Base-by-base conservation (phyloP, 1,139 yeast genomes). In the Geotrichum citri-aurantii region DNA sequence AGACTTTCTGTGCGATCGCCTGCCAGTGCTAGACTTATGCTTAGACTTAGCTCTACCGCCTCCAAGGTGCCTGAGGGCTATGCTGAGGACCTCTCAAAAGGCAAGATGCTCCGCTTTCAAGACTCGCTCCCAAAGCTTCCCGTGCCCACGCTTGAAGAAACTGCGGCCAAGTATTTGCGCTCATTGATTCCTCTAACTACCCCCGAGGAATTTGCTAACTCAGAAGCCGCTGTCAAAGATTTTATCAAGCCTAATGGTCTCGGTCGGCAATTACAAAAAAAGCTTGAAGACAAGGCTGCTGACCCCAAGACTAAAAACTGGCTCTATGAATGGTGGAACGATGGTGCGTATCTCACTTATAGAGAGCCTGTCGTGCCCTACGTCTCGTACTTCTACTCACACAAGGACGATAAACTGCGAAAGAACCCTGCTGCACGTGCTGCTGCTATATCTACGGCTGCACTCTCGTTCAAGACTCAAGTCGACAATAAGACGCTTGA, bases 251-350 rank as follows among this genome's bases (percentile, higher is more conserved):
- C 82, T 6, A 83, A 83, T 47, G 88, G 90, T 17, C 77, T 77
- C 59, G 96, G 95, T 49, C 83, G 82, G 53, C 74, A 74, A 46
- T 80, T 93, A 64, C 98, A 93, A 71, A 65, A 76, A 59, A 81
- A 93, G 65, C 79, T 93, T 59, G 70, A 75, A 50, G 76, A 80
- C 31, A 82, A 83, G 66, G 85, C 95, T 48, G 68, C 75, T 48
- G 81, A 75, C 61, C 81, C 84, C 65, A 75, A 70, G 59, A 76
- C 73, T 57, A 85, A 89, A 71, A 93, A 93, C 74, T 93, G 99
- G 99, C 81, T 93, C 69, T 83, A 89, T 58, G 87, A 83, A 62
- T 90, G 87, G 80, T 93, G 99, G 99, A 96, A 92, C 73, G 88
- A 88, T 68, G 90, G 87, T 66, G 96, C 97, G 37, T 93, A 93